These are phyloP conservation scores for Sporothrix curviconia DNA, from an alignment of 2,329 filamentous ascomycete genomes.

Conservation along the genomic window DNA sequence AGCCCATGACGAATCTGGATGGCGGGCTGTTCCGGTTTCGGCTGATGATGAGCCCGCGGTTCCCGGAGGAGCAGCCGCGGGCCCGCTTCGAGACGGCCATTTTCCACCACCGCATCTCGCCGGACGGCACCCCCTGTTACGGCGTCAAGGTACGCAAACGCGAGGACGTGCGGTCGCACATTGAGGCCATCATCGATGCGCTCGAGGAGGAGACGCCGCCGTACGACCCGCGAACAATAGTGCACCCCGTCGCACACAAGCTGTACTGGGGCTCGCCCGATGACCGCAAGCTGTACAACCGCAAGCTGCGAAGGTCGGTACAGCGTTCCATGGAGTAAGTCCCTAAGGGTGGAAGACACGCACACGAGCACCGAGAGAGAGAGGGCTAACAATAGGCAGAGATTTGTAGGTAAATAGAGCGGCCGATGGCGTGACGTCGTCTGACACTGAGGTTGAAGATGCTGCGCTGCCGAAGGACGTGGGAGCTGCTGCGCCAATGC, in stretches of 20 bases:
- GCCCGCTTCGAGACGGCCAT: slow-evolving; percentile 73
- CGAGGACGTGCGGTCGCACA: slow-evolving; percentile 75
- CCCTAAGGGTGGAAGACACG: no score
- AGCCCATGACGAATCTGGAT: slow-evolving; percentile 87
- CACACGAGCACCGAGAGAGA: no score
- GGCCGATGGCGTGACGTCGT: no score
- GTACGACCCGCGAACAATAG: slow-evolving; percentile 83
- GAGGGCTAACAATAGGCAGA: no score
- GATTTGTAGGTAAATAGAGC: no score
- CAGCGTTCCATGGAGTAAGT: slow-evolving; percentile 61
- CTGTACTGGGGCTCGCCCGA: slow-evolving; percentile 78
- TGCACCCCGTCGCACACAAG: slow-evolving; percentile 78
- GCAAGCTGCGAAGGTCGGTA: slow-evolving; percentile 71
- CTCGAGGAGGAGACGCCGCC: slow-evolving; percentile 84
- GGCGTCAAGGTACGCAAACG: slow-evolving; percentile 51
- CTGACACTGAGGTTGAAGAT: no score
- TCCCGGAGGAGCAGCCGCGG: slow-evolving; percentile 82
- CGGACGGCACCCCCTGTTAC: slow-evolving; percentile 78
- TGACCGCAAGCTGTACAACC: slow-evolving; percentile 77
- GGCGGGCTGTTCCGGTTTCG: slow-evolving; percentile 81
- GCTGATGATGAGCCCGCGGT: slow-evolving; percentile 72
- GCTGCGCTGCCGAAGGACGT: no score
- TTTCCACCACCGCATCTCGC: slow-evolving; percentile 81
- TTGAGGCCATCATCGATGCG: slow-evolving; percentile 72
- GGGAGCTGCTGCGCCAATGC: no score